phyloP scores from a whole-genome alignment of 1,139 yeast genomes.

The Geotrichum aggregatum region DNA sequence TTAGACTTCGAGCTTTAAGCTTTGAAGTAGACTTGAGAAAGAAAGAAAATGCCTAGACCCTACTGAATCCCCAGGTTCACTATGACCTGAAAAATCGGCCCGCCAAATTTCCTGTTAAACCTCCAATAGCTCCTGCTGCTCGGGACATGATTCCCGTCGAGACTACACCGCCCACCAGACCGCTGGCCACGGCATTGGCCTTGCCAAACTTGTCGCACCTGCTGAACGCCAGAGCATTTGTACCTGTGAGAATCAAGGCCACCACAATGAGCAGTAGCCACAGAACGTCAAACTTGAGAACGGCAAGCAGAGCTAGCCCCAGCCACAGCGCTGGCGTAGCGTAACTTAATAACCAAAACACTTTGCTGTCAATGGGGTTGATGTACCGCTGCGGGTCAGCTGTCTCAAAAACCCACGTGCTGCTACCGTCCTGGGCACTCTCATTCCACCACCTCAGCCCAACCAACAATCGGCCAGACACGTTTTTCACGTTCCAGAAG shows the following conservation, averaged over 20 bases:
- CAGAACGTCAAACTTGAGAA: constrained; percentile 71
- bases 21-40: no score
- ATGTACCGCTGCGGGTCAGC: constrained; percentile 78
- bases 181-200: constrained; percentile 59
- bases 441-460: constrained; percentile 95
- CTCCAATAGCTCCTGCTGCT: constrained; percentile 25
- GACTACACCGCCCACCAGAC: constrained; percentile 39
- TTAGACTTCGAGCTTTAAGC: no score
- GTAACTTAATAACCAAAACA: constrained; percentile 81
- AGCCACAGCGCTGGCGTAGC: constrained; percentile 73
- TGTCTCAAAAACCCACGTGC: constrained; percentile 85
- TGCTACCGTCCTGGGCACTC: constrained; percentile 51
- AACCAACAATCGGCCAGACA: constrained; percentile 81
- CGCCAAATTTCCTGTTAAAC: constrained; percentile 20
- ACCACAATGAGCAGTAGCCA: constrained; percentile 58
- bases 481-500: constrained; percentile 91
- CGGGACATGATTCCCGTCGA: constrained; percentile 28
- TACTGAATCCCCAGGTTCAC: no score
- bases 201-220: constrained; percentile 85
- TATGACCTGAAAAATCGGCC: constrained; percentile 19
- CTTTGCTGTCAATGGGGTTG: constrained; percentile 85
- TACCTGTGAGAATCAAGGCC: constrained; percentile 65
- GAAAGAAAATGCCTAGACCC: no score
- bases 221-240: constrained; percentile 86
- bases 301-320: constrained; percentile 66